Evolutionary conservation across 768 basidiomycete species (phyloP).

Genomic region (Crucibulum laeve): DNA sequence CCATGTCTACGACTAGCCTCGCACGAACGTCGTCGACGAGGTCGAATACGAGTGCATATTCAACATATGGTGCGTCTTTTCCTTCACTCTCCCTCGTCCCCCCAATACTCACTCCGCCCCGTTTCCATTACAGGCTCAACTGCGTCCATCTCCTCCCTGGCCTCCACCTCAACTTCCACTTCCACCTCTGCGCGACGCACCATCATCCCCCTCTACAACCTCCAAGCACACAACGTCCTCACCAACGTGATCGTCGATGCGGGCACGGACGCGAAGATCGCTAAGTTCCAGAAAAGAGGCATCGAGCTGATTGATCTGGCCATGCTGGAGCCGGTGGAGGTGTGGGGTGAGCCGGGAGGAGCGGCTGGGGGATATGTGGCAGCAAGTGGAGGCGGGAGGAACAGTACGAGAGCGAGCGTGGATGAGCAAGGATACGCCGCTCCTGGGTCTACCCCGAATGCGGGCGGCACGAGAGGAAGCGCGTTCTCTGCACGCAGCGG

Average conservation of each 20-base stretch:
- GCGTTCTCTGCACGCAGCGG: too few relatives aligned
- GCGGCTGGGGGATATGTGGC: too few relatives aligned
- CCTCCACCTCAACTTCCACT: slow-evolving; percentile 20
- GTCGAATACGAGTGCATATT: slow-evolving; percentile 36
- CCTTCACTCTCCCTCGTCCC: slow-evolving; percentile 1
- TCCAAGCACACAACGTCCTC: slow-evolving; percentile 85
- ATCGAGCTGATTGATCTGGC: slow-evolving; percentile 77
- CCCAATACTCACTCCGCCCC: not conserved
- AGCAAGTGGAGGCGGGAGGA: slow-evolving; percentile 18
- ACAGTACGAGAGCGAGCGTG: slow-evolving; percentile 24
- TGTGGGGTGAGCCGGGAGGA: slow-evolving; percentile 43
- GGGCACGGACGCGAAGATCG: slow-evolving; percentile 83
- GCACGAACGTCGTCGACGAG: slow-evolving; percentile 53
- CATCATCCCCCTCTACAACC: slow-evolving; percentile 84
- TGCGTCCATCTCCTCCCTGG: slow-evolving; percentile 15
- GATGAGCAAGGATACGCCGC: slow-evolving; percentile 23
- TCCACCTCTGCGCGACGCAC: slow-evolving; percentile 55
- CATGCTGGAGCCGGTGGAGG: slow-evolving; percentile 76
- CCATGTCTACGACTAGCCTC: too few relatives aligned
- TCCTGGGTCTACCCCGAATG: slow-evolving; percentile 7
- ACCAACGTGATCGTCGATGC: slow-evolving; percentile 85
- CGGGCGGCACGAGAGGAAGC: too few relatives aligned
- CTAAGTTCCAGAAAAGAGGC: slow-evolving; percentile 68
- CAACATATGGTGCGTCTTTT: too few relatives aligned
- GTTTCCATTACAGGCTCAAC: too few relatives aligned